Evolutionary conservation across 768 basidiomycete species (phyloP).

Genomic region (Lactifluus subvellereus): DNA sequence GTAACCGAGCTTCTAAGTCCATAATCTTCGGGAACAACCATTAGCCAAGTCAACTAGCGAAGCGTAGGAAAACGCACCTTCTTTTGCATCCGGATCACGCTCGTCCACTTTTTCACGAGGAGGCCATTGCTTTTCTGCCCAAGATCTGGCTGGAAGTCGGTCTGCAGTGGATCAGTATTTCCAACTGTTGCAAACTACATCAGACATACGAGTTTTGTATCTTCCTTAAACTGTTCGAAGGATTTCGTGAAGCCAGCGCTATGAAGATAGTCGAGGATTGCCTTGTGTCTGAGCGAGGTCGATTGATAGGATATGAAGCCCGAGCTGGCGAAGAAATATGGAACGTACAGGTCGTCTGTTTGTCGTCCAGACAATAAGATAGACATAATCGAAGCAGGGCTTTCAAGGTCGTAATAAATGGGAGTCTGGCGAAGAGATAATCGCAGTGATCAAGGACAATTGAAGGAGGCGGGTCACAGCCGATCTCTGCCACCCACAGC

Average conservation of each 20-base stretch:
- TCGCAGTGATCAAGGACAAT: constrained; percentile 1
- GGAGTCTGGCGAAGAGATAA: neutral
- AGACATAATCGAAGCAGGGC: constrained; percentile 6
- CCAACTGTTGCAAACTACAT: neutral
- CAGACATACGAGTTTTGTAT: constrained; percentile 22
- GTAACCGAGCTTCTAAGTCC: constrained; percentile 52
- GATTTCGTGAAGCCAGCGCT: constrained; percentile 32
- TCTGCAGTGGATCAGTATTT: constrained; percentile 20
- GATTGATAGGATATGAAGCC: constrained; percentile 2
- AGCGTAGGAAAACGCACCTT: constrained; percentile 17
- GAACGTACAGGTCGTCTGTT: constrained; percentile 18
- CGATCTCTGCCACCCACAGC: neutral
- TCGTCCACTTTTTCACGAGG: constrained; percentile 27
- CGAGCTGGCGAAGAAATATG: neutral
- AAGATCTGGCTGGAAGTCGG: constrained; percentile 31
- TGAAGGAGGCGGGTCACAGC: neutral
- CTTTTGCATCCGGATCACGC: constrained; percentile 27
- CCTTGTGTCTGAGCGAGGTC: constrained; percentile 30
- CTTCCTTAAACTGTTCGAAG: constrained; percentile 32
- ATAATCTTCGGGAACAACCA: constrained; percentile 40
- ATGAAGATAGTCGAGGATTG: constrained; percentile 35
- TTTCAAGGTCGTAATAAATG: neutral
- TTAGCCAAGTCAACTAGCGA: neutral
- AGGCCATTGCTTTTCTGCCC: constrained; percentile 24
- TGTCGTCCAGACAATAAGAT: constrained; percentile 20